Conservation (phyloP, 169 alveolate species). For the Prorocentrum cordatum region DNA sequence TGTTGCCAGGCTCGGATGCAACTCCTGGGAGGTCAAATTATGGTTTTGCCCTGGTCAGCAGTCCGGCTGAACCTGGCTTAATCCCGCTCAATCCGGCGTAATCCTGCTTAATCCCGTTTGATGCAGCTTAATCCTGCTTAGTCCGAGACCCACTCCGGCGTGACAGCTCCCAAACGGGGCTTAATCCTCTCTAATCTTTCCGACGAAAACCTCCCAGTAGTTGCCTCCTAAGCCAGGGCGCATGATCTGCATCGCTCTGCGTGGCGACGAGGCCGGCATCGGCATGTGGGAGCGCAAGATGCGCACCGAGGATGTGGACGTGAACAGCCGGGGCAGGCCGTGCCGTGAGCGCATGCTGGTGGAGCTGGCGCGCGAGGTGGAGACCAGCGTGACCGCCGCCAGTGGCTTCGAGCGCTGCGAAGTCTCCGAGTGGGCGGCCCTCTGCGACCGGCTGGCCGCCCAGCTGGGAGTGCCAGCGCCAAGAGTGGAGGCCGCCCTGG, state of each 20-base stretch:
- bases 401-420: background rate
- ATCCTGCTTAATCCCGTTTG: too few relatives aligned
- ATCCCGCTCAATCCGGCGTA: too few relatives aligned
- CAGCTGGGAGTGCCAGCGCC: background rate
- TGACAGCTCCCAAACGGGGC: too few relatives aligned
- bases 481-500: background rate
- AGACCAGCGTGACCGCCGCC: background rate
- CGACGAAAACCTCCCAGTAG: too few relatives aligned
- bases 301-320: conserved; percentile 36
- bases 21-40: background rate
- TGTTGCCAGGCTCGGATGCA: background rate
- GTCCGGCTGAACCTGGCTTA: too few relatives aligned
- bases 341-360: conserved; percentile 56
- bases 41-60: too few relatives aligned
- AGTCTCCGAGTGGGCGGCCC: background rate
- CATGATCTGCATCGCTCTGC: conserved; percentile 48
- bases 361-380: background rate
- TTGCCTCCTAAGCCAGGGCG: background rate
- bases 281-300: conserved; percentile 22
- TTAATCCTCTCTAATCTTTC: too few relatives aligned
- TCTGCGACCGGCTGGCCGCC: background rate
- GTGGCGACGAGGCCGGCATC: background rate
- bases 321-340: conserved; percentile 47
- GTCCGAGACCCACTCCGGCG: too few relatives aligned
- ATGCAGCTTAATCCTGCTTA: too few relatives aligned